Conservation (phyloP, 495 filamentous ascomycete genomes). For the Xylaria longipes region DNA sequence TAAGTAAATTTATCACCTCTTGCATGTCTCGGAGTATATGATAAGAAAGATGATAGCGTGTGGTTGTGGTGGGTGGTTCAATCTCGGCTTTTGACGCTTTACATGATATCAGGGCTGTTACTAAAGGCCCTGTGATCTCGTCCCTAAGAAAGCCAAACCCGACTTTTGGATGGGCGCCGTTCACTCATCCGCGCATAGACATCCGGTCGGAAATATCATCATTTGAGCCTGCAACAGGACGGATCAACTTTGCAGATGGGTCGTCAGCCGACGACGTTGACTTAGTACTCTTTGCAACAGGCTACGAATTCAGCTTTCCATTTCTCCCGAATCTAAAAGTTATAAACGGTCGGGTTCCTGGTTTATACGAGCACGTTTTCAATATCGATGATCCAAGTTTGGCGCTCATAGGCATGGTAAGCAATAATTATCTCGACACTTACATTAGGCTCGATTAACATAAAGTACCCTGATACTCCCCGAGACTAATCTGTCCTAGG, state of each 20-base stretch:
- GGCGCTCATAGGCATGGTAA: slow-evolving; percentile 48
- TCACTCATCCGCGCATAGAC: slow-evolving; percentile 56
- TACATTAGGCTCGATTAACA: neutral
- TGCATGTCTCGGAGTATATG: neutral
- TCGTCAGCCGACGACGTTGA: neutral
- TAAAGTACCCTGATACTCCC: neutral
- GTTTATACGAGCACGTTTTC: slow-evolving; percentile 65
- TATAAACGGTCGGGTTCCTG: slow-evolving; percentile 43
- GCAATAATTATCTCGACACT: neutral
- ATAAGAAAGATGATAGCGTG: neutral
- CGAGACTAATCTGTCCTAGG: neutral
- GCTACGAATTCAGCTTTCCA: slow-evolving; percentile 1
- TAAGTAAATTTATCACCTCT: slow-evolving; percentile 22
- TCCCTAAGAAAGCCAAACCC: slow-evolving; percentile 13
- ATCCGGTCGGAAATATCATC: slow-evolving; percentile 53
- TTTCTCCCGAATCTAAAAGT: neutral
- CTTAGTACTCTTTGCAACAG: neutral
- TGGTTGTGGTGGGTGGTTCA: neutral
- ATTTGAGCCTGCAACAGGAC: slow-evolving; percentile 30
- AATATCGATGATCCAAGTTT: slow-evolving; percentile 54
- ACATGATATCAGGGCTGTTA: neutral
- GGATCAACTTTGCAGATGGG: neutral
- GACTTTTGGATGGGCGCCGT: slow-evolving; percentile 49
- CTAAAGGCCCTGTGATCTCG: neutral
- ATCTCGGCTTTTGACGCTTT: neutral